Conservation (phyloP, 108 stramenopile species). For the Fistulifera pelliculosa region DNA sequence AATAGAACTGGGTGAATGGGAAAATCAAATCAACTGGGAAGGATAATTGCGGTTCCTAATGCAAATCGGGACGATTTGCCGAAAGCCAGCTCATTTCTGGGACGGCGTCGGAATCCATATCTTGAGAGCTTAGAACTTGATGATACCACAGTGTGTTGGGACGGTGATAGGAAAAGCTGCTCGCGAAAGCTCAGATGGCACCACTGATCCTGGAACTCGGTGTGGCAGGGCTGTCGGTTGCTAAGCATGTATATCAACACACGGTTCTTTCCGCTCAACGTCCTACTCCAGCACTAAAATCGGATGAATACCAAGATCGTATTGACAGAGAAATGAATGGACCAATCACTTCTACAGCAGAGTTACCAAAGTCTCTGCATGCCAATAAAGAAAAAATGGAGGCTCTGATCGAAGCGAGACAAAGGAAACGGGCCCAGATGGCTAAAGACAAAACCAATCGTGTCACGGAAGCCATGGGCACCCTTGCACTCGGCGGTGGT, state of each 20-base stretch:
- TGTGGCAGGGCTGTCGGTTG: constrained; percentile 71
- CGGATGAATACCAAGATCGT: constrained; percentile 51
- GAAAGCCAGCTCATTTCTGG: background rate
- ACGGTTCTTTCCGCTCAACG: constrained; percentile 52
- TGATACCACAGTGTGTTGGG: constrained; percentile 45
- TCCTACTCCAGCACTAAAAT: constrained; percentile 51
- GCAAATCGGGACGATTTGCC: background rate
- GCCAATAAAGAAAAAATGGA: constrained; percentile 55
- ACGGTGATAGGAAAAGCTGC: constrained; percentile 44
- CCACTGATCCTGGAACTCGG: constrained; percentile 72
- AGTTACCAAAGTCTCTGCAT: constrained; percentile 35
- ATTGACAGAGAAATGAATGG: constrained; percentile 43
- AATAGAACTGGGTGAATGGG: constrained; percentile 74
- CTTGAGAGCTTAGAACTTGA: constrained; percentile 67
- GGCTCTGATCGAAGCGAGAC: constrained; percentile 55
- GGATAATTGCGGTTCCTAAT: constrained; percentile 10
- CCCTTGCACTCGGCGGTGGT: constrained; percentile 52
- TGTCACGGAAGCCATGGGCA: constrained; percentile 72
- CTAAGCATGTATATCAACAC: constrained; percentile 25
- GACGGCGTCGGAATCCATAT: constrained; percentile 50
- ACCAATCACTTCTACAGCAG: constrained; percentile 39
- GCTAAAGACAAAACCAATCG: constrained; percentile 82
- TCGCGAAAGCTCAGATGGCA: constrained; percentile 24
- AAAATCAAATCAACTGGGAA: constrained; percentile 73
- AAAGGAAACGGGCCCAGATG: constrained; percentile 70